Evolutionary conservation across 352 stramenopile species (phyloP).

Genomic region (Phytopythium montanum): DNA sequence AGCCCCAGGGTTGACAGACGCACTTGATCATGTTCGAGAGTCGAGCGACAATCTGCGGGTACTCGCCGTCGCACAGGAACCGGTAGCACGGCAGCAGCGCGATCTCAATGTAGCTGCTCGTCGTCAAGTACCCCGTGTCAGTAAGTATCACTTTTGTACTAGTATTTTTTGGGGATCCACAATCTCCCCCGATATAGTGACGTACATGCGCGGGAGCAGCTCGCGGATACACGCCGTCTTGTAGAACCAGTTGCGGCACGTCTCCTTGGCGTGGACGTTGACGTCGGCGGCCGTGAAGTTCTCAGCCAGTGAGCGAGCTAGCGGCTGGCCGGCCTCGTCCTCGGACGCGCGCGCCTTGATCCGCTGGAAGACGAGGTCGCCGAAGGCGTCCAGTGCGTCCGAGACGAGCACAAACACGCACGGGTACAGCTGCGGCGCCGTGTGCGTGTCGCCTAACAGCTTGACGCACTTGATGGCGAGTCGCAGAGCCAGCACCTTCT

Average conservation of each 20-base stretch:
- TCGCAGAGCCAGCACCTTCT: slow-evolving; percentile 86
- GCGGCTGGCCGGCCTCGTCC: slow-evolving; percentile 49
- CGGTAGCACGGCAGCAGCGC: slow-evolving; percentile 86
- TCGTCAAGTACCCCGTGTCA: neutral
- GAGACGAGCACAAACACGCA: slow-evolving; percentile 88
- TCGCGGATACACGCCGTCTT: slow-evolving; percentile 93
- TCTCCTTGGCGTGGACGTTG: slow-evolving; percentile 87
- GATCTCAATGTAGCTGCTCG: slow-evolving; percentile 79
- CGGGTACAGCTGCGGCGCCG: slow-evolving; percentile 82
- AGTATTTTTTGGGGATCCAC: no score
- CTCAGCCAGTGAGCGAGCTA: slow-evolving; percentile 50
- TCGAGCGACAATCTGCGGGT: slow-evolving; percentile 75
- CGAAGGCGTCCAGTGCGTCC: slow-evolving; percentile 86
- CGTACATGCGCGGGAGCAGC: slow-evolving; percentile 87
- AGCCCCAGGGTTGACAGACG: slow-evolving; percentile 1
- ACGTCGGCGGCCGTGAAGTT: slow-evolving; percentile 79
- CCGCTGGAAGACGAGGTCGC: slow-evolving; percentile 79
- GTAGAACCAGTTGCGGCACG: slow-evolving; percentile 94
- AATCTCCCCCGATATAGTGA: slow-evolving; percentile 1
- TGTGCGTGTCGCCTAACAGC: slow-evolving; percentile 74
- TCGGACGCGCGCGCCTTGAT: slow-evolving; percentile 67
- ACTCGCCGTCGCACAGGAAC: slow-evolving; percentile 90
- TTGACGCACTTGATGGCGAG: slow-evolving; percentile 92
- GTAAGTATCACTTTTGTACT: neutral
- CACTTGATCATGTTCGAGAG: slow-evolving; percentile 89